phyloP scores from a whole-genome alignment of 2,329 filamentous ascomycete genomes.

The Tolypocladium tropicale region DNA sequence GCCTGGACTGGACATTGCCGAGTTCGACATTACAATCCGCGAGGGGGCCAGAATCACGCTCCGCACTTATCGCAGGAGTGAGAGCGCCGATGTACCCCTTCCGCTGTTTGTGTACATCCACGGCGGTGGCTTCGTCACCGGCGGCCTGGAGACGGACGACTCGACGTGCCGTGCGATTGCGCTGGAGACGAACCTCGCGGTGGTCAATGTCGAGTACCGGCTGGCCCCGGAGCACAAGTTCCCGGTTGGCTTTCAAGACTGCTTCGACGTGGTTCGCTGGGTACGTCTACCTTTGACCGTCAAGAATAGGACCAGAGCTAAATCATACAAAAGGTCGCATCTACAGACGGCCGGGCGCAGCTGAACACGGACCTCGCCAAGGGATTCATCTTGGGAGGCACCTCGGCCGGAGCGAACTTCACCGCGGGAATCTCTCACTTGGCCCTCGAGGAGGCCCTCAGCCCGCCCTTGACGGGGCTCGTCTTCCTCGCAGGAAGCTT shows the following conservation, averaged over 20 bases:
- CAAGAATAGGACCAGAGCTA: background rate
- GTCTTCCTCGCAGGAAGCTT: slow-evolving; percentile 35
- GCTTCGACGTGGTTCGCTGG: slow-evolving; percentile 26
- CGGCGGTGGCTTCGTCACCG: slow-evolving; percentile 14
- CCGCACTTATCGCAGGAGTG: slow-evolving; percentile 10
- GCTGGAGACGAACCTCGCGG: slow-evolving; percentile 16
- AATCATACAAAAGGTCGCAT: slow-evolving; percentile 7
- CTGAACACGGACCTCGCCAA: slow-evolving; percentile 28
- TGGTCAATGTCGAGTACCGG: slow-evolving; percentile 38
- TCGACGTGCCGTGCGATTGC: slow-evolving; percentile 13
- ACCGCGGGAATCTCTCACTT: slow-evolving; percentile 33
- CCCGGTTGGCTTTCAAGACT: slow-evolving; percentile 33
- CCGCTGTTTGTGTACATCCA: slow-evolving; percentile 16
- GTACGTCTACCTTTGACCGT: slow-evolving; percentile 1
- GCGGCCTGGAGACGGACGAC: slow-evolving; percentile 17
- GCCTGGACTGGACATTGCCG: slow-evolving; percentile 10
- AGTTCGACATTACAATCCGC: slow-evolving; percentile 11
- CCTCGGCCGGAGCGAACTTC: slow-evolving; percentile 41
- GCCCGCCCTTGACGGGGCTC: slow-evolving; percentile 31
- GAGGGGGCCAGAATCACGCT: slow-evolving; percentile 9
- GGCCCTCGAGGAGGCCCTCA: slow-evolving; percentile 23
- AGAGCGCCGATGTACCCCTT: slow-evolving; percentile 1
- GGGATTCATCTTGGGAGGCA: slow-evolving; percentile 40
- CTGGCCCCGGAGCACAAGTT: slow-evolving; percentile 40
- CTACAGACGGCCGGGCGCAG: slow-evolving; percentile 12